phyloP scores from a whole-genome alignment of 192 early-diverging fungal genomes.

The Phlyctochytrium arcticum region DNA sequence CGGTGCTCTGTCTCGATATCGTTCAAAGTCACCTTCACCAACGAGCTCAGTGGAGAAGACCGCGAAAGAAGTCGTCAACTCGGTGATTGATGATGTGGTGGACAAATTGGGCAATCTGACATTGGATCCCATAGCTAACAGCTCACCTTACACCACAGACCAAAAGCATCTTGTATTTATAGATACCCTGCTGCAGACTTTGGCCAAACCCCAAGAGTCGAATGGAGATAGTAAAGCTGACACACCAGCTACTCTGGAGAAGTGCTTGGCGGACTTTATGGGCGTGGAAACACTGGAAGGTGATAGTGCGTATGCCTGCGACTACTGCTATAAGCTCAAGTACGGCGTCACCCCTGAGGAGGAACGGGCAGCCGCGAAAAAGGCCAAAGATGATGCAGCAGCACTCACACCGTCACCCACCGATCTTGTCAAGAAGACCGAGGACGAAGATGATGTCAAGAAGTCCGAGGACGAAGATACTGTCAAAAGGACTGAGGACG shows the following conservation, averaged over 20 bases:
- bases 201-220: background rate
- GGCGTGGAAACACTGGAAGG: conserved; percentile 61
- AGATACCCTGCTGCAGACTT: conserved; percentile 11
- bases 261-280: conserved; percentile 45
- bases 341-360: conserved; percentile 19
- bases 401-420: too few species aligned
- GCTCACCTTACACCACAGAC: background rate
- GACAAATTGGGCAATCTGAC: background rate
- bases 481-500: too few species aligned
- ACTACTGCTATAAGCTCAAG: conserved; percentile 50
- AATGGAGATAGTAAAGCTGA: background rate
- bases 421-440: too few species aligned
- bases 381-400: conserved; percentile 2
- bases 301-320: conserved; percentile 58
- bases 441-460: too few species aligned
- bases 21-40: background rate
- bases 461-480: background rate
- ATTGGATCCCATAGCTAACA: background rate
- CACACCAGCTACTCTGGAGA: conserved; percentile 3
- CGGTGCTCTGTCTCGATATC: background rate
- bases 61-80: background rate
- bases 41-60: background rate
- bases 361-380: too few species aligned
- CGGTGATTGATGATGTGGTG: background rate
- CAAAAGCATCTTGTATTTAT: background rate